Percentiles rank a stretch among this genome's conserved stretches.
phyloP scores from a whole-genome alignment of 305 asterid genomes.

The Plantago lanceolata region DNA sequence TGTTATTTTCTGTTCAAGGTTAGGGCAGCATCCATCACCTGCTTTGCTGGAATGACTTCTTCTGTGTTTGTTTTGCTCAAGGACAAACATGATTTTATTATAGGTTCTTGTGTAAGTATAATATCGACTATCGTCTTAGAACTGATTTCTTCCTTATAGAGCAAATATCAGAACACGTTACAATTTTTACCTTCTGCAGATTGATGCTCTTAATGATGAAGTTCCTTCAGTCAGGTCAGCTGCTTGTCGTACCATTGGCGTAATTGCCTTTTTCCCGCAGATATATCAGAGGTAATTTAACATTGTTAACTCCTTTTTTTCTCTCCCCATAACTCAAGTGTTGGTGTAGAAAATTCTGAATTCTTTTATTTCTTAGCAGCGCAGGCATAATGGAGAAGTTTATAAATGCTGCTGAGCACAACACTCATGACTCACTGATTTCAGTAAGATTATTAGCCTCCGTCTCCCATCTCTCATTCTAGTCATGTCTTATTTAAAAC shows the following conservation, averaged over 20 bases:
- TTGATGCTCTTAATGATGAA: constrained; percentile 56
- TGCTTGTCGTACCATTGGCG: constrained; percentile 96
- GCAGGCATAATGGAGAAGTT: constrained; percentile 64
- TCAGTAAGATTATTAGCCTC: constrained; percentile 48
- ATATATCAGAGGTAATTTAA: constrained; percentile 59
- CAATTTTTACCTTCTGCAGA: constrained; percentile 39
- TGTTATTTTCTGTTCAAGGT: constrained; percentile 52
- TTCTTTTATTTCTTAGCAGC: constrained; percentile 34
- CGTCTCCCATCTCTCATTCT: constrained; percentile 1
- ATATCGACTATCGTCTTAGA: constrained; percentile 6
- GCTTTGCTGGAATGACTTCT: constrained; percentile 97
- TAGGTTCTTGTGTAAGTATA: constrained; percentile 65
- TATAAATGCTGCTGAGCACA: constrained; percentile 57
- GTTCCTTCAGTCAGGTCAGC: constrained; percentile 85
- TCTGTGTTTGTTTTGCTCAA: constrained; percentile 64
- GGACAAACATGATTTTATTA: constrained; percentile 63
- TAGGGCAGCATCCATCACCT: constrained; percentile 90
- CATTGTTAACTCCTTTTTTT: constrained; percentile 8
- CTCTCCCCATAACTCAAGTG: not conserved
- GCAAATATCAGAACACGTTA: not conserved
- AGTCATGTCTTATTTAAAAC: not conserved
- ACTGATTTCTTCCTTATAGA: constrained; percentile 12
- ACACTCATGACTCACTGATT: constrained; percentile 53
- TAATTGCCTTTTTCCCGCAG: constrained; percentile 78
- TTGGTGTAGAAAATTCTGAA: constrained; percentile 18